A percentile compares a stretch with the other conserved stretches of the same genome.
Evolutionary conservation across 768 basidiomycete genomes (phyloP).

Genomic region (Mrakia blollopis): DNA sequence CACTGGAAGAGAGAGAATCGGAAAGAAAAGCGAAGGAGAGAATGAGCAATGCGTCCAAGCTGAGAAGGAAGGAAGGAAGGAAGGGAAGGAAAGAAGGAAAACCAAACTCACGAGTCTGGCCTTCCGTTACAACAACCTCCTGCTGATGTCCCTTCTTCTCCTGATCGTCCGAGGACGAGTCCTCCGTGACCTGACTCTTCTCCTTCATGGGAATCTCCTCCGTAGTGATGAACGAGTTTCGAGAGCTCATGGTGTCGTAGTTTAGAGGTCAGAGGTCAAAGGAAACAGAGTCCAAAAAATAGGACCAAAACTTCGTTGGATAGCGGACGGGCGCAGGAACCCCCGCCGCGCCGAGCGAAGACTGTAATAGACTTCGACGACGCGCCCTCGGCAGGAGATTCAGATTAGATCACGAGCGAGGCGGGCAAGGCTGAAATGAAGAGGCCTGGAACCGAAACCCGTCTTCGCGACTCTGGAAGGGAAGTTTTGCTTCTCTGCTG

Average conservation of each 20-base stretch:
- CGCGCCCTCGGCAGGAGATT: neutral
- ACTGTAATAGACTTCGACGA: neutral
- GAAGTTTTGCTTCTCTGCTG: neutral
- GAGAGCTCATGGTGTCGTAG: neutral
- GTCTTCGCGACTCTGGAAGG: neutral
- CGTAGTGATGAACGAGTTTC: neutral
- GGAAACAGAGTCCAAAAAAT: neutral
- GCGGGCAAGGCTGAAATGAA: neutral
- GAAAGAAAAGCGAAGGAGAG: no score
- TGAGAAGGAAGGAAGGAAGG: neutral
- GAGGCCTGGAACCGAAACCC: neutral
- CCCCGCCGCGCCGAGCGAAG: neutral
- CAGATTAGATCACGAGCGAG: neutral
- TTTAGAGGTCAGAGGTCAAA: neutral
- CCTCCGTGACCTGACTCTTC: neutral
- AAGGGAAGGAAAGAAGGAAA: no score
- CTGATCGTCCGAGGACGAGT: neutral
- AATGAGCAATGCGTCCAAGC: neutral
- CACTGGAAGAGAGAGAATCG: neutral
- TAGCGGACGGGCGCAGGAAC: neutral
- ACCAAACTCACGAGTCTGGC: neutral
- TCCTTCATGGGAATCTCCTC: neutral
- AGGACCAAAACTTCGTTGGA: neutral
- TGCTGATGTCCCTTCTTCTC: slow-evolving; percentile 8
- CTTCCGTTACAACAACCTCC: neutral